Evolutionary conservation across 495 filamentous ascomycete genomes (phyloP), one percentile per base, ranked within the genome.

Genomic region (Extremus antarcticus): DNA sequence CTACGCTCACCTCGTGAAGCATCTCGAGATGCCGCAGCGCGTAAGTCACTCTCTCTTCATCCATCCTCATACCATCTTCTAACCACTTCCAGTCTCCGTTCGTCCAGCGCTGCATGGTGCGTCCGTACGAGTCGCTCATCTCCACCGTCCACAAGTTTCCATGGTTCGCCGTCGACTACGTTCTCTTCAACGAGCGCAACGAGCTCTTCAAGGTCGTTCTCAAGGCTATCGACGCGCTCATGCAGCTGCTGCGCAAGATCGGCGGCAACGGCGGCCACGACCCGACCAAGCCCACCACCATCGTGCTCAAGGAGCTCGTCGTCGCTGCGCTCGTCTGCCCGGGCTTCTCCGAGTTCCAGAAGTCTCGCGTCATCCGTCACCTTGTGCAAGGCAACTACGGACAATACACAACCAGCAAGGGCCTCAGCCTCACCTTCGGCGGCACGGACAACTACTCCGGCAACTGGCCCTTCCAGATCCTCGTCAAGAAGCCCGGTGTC

Each of bases 121-220:
- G 87, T 1, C 77, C 81, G 10, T 90, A 80, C 58, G 87, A 92
- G 70, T 83, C 76, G 39, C 75, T 87, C 63, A 85, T 88, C 58
- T 86, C 79, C 58, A 87, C 82, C 0, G 70, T 92, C 49, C 77
- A 78, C 62, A 92, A 90, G 79, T 84, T 76, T 58, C 87, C 87
- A 0, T 92, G 87, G 87, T 76, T 77, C 38, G 73, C 75, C 25
- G 68, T 77, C 0, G 67, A 80, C 24, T 47, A 75, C 55, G 84
- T 88, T 70, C 87, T 80, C 0, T 67, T 90, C 25, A 70, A 71
- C 32, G 76, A 86, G 55, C 81, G 87, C 15, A 73, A 81, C 35
- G 59, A 70, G 2, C 56, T 90, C 17, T 84, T 80, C 67, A 61
- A 74, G 0, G 59, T 78, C 13, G 69, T 75, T 25, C 55, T 73